These are phyloP conservation scores for Boletus sp. DNA, from an alignment of 768 basidiomycete species.

Conservation along the genomic window DNA sequence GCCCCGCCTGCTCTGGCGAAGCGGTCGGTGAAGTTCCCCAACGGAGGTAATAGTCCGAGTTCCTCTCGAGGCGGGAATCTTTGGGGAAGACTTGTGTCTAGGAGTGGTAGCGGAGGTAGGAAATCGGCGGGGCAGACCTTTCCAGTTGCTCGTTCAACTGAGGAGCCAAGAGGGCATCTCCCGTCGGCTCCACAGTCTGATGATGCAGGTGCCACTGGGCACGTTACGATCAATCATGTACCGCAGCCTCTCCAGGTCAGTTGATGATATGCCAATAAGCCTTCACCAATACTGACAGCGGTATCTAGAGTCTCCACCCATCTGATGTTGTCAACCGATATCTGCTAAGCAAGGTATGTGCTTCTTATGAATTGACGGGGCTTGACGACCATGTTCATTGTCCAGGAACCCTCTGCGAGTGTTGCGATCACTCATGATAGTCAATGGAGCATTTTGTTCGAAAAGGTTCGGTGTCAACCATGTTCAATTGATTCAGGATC, in stretches of 20 bases:
- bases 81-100: conserved; percentile 3
- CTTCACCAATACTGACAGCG: background rate
- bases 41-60: background rate
- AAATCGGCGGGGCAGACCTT: background rate
- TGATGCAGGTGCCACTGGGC: background rate
- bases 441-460: conserved; percentile 12
- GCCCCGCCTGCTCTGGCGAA: background rate
- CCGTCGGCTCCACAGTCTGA: background rate
- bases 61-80: background rate
- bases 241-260: background rate
- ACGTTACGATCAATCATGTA: background rate
- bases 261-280: background rate
- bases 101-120: background rate
- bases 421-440: conserved; percentile 15
- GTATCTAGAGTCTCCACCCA: conserved; percentile 7
- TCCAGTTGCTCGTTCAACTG: background rate
- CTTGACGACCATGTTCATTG: too few species aligned
- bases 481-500: background rate
- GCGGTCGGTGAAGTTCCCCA: background rate
- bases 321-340: conserved; percentile 16
- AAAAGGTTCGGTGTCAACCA: conserved; percentile 2
- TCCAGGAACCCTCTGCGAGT: conserved; percentile 10
- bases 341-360: conserved; percentile 6
- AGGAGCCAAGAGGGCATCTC: background rate
- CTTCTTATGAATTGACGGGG: background rate